Conservation (phyloP, 2,329 filamentous ascomycete species). For the Colletotrichum filicis region DNA sequence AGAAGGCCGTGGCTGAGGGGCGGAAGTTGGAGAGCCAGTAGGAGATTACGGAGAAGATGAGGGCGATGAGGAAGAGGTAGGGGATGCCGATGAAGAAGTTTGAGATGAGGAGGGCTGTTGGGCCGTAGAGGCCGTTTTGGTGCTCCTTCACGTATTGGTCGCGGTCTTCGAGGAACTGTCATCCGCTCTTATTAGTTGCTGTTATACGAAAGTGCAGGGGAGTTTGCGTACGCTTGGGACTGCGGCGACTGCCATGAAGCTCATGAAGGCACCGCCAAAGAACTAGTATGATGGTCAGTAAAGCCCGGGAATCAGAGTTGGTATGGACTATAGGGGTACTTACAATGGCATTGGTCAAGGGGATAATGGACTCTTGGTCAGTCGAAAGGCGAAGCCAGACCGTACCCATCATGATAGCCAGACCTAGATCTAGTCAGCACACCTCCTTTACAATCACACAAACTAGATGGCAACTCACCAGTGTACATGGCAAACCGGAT, state of each 20-base stretch:
- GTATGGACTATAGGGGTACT: neutral
- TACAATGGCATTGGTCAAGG: constrained; percentile 81
- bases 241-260: constrained; percentile 86
- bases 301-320: too few species aligned
- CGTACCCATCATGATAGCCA: constrained; percentile 89
- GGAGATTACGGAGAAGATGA: constrained; percentile 79
- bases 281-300: constrained; percentile 49
- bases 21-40: constrained; percentile 87
- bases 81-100: constrained; percentile 88
- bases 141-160: constrained; percentile 80
- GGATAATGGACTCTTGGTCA: constrained; percentile 78
- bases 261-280: constrained; percentile 81
- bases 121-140: constrained; percentile 83
- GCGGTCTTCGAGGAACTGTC: constrained; percentile 78
- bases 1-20: constrained; percentile 73
- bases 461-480: neutral
- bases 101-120: constrained; percentile 76
- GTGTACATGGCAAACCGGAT: constrained; percentile 85
- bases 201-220: too few species aligned
- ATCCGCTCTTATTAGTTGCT: neutral
- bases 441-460: neutral
- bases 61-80: constrained; percentile 81
- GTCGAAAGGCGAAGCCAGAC: constrained; percentile 81
- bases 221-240: constrained; percentile 66
- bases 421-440: constrained; percentile 57